A percentile compares a stretch with the other conserved stretches of the same genome.
Evolutionary conservation across 768 basidiomycete genomes (phyloP).

Genomic region (Lentinula edodes): DNA sequence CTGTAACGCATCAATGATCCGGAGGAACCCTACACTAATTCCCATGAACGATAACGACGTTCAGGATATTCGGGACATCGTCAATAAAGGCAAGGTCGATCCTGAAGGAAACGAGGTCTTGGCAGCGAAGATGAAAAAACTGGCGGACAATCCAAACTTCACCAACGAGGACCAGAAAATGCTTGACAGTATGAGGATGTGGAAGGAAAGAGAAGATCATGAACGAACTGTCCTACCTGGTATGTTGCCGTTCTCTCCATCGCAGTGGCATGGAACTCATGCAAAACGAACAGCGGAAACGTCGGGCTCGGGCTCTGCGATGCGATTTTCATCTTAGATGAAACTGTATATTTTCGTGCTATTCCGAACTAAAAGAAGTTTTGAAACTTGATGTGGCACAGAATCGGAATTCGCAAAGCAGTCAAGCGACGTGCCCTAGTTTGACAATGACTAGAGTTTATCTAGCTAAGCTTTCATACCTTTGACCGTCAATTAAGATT

Average conservation of each 20-base stretch:
- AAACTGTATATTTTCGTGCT: background rate
- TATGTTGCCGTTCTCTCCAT: background rate
- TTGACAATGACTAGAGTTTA: background rate
- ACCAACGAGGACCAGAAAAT: slow-evolving; percentile 25
- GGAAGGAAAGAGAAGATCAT: slow-evolving; percentile 19
- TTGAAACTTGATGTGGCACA: too few species aligned
- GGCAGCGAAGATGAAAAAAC: slow-evolving; percentile 37
- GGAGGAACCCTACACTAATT: slow-evolving; percentile 60
- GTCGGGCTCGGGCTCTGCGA: background rate
- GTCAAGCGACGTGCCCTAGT: background rate
- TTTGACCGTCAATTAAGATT: background rate
- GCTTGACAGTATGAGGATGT: slow-evolving; percentile 23
- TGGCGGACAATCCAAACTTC: slow-evolving; percentile 35
- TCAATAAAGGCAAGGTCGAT: slow-evolving; percentile 25
- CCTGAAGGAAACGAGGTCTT: slow-evolving; percentile 33
- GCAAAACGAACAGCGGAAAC: background rate
- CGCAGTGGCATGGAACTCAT: background rate
- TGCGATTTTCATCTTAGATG: background rate
- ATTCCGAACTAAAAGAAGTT: background rate
- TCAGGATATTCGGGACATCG: slow-evolving; percentile 61
- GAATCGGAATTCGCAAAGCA: too few species aligned
- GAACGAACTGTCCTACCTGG: background rate
- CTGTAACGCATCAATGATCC: slow-evolving; percentile 47
- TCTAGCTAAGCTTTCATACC: background rate
- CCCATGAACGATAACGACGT: slow-evolving; percentile 74